phyloP scores from a whole-genome alignment of 495 filamentous ascomycete species.

The Thermothielavioides terrestris region DNA sequence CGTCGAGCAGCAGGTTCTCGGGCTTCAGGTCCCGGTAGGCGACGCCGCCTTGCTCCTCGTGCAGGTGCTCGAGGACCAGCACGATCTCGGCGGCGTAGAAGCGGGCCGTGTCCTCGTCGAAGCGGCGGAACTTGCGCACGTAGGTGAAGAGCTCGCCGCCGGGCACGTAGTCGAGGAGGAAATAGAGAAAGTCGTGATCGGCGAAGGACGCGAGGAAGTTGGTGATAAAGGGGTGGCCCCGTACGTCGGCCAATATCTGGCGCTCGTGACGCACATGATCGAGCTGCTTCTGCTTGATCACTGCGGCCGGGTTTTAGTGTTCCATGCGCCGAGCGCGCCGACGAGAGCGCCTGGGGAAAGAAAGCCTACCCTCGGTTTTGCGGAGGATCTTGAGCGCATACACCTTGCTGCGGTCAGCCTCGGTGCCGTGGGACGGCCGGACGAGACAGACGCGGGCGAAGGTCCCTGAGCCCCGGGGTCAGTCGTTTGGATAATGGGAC shows the following conservation, averaged over 20 bases:
- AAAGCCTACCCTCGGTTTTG: slow-evolving; percentile 55
- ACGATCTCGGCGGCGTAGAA: slow-evolving; percentile 97
- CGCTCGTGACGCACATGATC: slow-evolving; percentile 96
- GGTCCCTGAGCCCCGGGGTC: slow-evolving; percentile 58
- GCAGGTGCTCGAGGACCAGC: slow-evolving; percentile 83
- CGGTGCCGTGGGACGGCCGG: slow-evolving; percentile 46
- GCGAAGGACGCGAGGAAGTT: slow-evolving; percentile 85
- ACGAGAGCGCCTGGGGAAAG: no score
- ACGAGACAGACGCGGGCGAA: slow-evolving; percentile 94
- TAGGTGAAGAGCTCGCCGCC: slow-evolving; percentile 96
- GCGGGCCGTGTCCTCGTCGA: slow-evolving; percentile 73
- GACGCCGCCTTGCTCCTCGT: slow-evolving; percentile 71
- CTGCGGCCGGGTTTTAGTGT: slow-evolving; percentile 36
- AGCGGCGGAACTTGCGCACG: slow-evolving; percentile 73
- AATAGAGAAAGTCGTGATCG: slow-evolving; percentile 79
- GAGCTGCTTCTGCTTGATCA: slow-evolving; percentile 93
- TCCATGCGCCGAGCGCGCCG: slow-evolving; percentile 8
- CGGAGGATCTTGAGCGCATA: slow-evolving; percentile 91
- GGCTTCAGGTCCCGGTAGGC: slow-evolving; percentile 96
- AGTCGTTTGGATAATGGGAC: slow-evolving; percentile 5
- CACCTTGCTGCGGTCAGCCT: slow-evolving; percentile 55
- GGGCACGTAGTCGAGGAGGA: slow-evolving; percentile 86
- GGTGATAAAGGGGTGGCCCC: slow-evolving; percentile 93
- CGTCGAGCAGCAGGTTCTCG: slow-evolving; percentile 90
- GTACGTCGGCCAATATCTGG: slow-evolving; percentile 73